Base-by-base conservation (phyloP, 106 monocot species). In the Allium fistulosum region DNA sequence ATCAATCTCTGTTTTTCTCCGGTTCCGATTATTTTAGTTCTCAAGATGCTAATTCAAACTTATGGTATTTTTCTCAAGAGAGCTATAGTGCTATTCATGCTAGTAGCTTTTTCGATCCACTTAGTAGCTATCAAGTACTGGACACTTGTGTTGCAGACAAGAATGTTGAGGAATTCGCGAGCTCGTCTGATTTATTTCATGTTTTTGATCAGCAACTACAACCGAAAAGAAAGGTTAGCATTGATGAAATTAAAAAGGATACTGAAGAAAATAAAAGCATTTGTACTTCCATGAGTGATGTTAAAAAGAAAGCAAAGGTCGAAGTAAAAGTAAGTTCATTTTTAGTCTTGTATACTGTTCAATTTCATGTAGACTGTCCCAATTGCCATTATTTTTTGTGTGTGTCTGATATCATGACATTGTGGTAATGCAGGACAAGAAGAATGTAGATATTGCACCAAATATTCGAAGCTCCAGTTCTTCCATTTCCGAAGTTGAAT, bases 401-500 rank as follows among this genome's bases (percentile, higher is more conserved):
- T 22, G 0, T 22, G 22, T 22, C 22, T 1, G 22, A 22, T 22
- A 22, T 22, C 22, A 22, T 22, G 22, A 22, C 22, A 22, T 17
- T 17, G 8, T 48, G 13, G 53, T 6, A 55, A 17, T 17, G 75
- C 51, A 82, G 77, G 56, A 49, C 22, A 22, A 22, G 22, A 22
- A 22, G 22, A 22, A 22, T 1, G 22, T 22, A 22, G 22, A 22
- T 22, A 22, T 22, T 22, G 22, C 22, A 22, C 22, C 22, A 22
- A 61, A 61, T 37, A 45, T 61, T 61, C 61, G 45, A 45, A 76
- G 67, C 76, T 85, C 85, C 14, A 76, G 79, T 57, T 62, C 64
- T 64, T 77, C 67, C 61, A 64, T 76, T 64, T 87, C 83, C 15
- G 87, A 87, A 26, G 77, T 80, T 22, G 80, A 87, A n/a, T 56